phyloP scores from a whole-genome alignment of 73 alveolate genomes.

The Tetrahymena elliotti region DNA sequence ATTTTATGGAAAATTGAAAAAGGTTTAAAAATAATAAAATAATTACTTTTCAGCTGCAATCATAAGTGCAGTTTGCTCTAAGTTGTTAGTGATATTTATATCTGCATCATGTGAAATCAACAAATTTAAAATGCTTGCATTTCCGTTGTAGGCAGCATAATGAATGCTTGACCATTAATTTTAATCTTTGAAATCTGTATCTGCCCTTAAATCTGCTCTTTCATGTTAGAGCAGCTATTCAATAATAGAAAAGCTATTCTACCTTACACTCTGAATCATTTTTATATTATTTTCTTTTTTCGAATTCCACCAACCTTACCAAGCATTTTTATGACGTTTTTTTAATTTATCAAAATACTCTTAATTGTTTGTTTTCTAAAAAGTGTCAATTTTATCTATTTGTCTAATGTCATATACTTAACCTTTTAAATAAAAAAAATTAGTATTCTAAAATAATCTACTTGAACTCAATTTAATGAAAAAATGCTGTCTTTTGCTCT shows the following conservation, averaged over 20 bases:
- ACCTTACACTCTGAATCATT: neutral
- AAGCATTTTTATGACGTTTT: neutral
- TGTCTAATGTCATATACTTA: neutral
- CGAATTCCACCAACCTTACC: neutral
- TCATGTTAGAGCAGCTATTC: neutral
- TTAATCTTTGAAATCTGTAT: neutral
- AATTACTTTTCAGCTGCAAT: neutral
- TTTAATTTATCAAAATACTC: neutral
- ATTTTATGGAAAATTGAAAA: neutral
- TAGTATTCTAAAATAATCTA: neutral
- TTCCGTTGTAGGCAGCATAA: neutral
- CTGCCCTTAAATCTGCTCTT: neutral
- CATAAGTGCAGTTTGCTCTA: neutral
- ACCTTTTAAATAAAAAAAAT: neutral
- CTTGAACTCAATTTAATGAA: too few relatives aligned
- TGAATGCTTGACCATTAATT: neutral
- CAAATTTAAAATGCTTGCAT: neutral
- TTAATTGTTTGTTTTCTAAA: neutral
- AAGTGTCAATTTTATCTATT: neutral
- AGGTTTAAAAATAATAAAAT: neutral
- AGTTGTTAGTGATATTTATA: neutral
- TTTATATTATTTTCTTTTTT: neutral
- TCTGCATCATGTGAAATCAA: neutral
- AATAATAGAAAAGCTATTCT: neutral
- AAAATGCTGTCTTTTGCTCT: too few relatives aligned